A percentile compares a stretch with the other conserved stretches of the same genome.
Conservation (phyloP, 1,139 yeast species). For the Zygosaccharomyces pseudobailii region DNA sequence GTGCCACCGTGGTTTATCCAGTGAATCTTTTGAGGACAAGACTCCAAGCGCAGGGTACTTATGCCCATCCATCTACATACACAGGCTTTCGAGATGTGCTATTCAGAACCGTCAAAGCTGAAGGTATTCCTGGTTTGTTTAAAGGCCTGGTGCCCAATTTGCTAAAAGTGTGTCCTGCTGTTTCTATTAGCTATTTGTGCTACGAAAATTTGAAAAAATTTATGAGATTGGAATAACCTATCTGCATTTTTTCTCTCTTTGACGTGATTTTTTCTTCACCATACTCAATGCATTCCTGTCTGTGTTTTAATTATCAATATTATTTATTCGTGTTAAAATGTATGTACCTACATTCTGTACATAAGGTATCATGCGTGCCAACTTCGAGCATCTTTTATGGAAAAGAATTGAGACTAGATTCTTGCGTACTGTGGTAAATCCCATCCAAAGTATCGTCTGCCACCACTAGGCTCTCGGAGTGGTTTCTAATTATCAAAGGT, state of each 20-base stretch:
- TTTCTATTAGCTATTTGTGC: slow-evolving; percentile 88
- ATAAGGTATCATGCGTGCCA: not conserved
- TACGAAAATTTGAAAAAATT: slow-evolving; percentile 79
- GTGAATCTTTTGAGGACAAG: slow-evolving; percentile 85
- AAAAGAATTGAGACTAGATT: slow-evolving; percentile 1
- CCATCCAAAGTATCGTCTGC: slow-evolving; percentile 5
- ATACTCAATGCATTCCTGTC: not conserved
- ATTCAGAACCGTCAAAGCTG: slow-evolving; percentile 67
- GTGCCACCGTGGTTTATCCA: slow-evolving; percentile 94
- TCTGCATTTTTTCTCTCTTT: not conserved
- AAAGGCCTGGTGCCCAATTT: slow-evolving; percentile 90
- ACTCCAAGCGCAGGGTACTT: slow-evolving; percentile 95
- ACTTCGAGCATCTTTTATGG: not conserved
- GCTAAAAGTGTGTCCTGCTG: slow-evolving; percentile 97
- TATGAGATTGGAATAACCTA: slow-evolving; percentile 46
- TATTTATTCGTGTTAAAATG: not conserved
- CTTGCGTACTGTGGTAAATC: slow-evolving; percentile 5
- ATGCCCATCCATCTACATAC: slow-evolving; percentile 86
- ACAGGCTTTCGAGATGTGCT: slow-evolving; percentile 81
- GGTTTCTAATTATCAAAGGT: slow-evolving; percentile 27
- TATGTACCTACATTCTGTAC: not conserved
- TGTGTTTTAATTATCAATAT: not conserved
- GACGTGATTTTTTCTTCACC: not conserved
- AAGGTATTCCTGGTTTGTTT: slow-evolving; percentile 85
- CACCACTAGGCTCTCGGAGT: slow-evolving; percentile 19